Conservation (phyloP, 2,329 filamentous ascomycete species). For the Exophiala phaeomuriformis region DNA sequence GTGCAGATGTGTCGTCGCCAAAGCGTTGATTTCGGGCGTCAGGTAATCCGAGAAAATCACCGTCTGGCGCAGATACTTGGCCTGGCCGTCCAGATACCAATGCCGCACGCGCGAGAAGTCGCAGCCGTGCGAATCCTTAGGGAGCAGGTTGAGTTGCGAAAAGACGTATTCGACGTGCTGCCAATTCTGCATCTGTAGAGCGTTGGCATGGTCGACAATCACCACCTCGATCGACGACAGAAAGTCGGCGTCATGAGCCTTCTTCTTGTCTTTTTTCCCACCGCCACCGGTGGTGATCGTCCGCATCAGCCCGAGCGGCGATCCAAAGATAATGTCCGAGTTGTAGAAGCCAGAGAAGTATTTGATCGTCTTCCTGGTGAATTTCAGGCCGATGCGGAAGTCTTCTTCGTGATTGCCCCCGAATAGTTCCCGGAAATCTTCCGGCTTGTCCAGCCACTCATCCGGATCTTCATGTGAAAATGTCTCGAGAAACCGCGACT, state of each 20-base stretch:
- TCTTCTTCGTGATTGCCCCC: constrained; percentile 95
- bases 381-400: constrained; percentile 92
- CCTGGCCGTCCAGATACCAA: constrained; percentile 89
- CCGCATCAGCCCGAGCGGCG: constrained; percentile 80
- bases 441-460: constrained; percentile 61
- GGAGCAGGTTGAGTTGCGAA: constrained; percentile 82
- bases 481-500: constrained; percentile 79
- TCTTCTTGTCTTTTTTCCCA: constrained; percentile 46
- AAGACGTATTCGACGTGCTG: constrained; percentile 91
- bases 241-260: constrained; percentile 70
- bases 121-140: constrained; percentile 80
- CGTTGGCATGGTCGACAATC: constrained; percentile 85
- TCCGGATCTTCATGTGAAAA: constrained; percentile 67
- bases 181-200: constrained; percentile 96
- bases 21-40: constrained; percentile 76
- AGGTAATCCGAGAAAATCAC: constrained; percentile 74
- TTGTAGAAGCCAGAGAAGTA: constrained; percentile 94
- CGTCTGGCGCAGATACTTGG: constrained; percentile 75
- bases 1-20: constrained; percentile 67
- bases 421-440: constrained; percentile 83
- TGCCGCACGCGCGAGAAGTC: constrained; percentile 84
- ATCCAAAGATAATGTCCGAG: constrained; percentile 89
- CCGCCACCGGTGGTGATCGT: constrained; percentile 63
- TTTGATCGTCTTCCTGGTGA: constrained; percentile 91
- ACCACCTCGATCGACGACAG: constrained; percentile 83